phyloP scores from a whole-genome alignment of 768 basidiomycete species.

The Coprinopsis sp. region DNA sequence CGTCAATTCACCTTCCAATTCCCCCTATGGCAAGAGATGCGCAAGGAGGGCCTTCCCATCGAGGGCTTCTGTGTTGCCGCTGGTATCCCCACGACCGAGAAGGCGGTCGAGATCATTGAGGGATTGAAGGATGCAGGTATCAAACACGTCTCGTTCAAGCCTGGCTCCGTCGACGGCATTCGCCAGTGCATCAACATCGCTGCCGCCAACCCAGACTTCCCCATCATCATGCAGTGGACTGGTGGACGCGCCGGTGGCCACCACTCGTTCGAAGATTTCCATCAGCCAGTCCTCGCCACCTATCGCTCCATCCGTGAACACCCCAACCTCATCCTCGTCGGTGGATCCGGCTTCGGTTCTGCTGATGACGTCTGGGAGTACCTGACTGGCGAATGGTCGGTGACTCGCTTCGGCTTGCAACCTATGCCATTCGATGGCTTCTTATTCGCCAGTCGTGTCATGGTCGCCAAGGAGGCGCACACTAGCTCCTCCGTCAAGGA shows the following conservation, averaged over 20 bases:
- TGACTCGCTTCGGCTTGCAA: slow-evolving; percentile 72
- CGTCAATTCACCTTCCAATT: slow-evolving; percentile 96
- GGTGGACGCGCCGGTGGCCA: slow-evolving; percentile 98
- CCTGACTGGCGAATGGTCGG: slow-evolving; percentile 93
- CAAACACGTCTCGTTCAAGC: slow-evolving; percentile 97
- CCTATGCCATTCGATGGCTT: slow-evolving; percentile 99
- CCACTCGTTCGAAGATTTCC: slow-evolving; percentile 98
- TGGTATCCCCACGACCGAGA: slow-evolving; percentile 94
- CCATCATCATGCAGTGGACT: slow-evolving; percentile 98
- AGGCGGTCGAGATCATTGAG: slow-evolving; percentile 92
- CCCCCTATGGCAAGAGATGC: slow-evolving; percentile 97
- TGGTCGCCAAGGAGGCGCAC: slow-evolving; percentile 99
- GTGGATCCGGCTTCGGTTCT: slow-evolving; percentile 93
- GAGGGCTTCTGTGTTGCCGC: slow-evolving; percentile 99
- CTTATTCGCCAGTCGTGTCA: slow-evolving; percentile 93
- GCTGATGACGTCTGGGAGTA: slow-evolving; percentile 97
- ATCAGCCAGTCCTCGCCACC: slow-evolving; percentile 88
- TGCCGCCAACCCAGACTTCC: slow-evolving; percentile 89
- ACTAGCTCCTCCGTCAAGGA: slow-evolving; percentile 94
- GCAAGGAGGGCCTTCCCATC: slow-evolving; percentile 88
- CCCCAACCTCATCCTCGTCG: slow-evolving; percentile 83
- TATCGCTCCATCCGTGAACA: slow-evolving; percentile 89
- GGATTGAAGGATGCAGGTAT: slow-evolving; percentile 81
- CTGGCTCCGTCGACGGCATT: slow-evolving; percentile 96
- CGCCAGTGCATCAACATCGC: slow-evolving; percentile 97